Evolutionary conservation across 2,329 filamentous ascomycete genomes (phyloP).

Genomic region (Botrytis deweyae): DNA sequence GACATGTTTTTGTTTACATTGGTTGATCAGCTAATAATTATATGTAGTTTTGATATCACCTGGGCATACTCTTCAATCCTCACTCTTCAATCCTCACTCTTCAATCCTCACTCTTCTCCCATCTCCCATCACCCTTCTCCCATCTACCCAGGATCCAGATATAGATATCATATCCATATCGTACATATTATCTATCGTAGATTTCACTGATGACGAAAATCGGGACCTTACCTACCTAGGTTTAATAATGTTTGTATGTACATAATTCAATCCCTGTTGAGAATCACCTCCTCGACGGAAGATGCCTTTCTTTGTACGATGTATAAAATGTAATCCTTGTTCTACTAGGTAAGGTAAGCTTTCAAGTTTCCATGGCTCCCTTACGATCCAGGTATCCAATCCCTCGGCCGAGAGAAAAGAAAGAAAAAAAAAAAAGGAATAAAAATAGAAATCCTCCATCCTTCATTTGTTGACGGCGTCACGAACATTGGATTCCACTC

Average conservation of each 20-base stretch:
- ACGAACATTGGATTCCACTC: background rate
- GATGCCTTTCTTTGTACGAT: background rate
- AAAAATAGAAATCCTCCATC: background rate
- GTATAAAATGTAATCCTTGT: background rate
- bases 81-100: background rate
- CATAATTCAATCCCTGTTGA: slow-evolving; percentile 10
- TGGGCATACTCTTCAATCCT: background rate
- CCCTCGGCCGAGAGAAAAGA: background rate
- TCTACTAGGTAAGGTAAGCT: too few species aligned
- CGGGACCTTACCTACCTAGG: background rate
- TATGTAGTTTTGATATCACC: background rate
- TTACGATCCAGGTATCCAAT: background rate
- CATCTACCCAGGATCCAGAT: background rate
- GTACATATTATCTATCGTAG: background rate
- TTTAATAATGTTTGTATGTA: background rate
- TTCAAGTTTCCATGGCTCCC: too few species aligned
- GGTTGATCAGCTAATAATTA: background rate
- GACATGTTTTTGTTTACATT: background rate
- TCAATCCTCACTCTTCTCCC: too few species aligned
- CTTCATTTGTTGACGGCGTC: background rate
- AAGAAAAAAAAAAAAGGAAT: background rate
- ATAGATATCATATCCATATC: background rate
- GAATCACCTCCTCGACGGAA: background rate
- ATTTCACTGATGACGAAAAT: background rate
- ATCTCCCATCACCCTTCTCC: too few species aligned